A percentile compares a stretch with the other conserved stretches of the same genome.
These are phyloP conservation scores for Coemansia umbellata DNA, from an alignment of 192 early-diverging fungal genomes.

Conservation along the genomic window DNA sequence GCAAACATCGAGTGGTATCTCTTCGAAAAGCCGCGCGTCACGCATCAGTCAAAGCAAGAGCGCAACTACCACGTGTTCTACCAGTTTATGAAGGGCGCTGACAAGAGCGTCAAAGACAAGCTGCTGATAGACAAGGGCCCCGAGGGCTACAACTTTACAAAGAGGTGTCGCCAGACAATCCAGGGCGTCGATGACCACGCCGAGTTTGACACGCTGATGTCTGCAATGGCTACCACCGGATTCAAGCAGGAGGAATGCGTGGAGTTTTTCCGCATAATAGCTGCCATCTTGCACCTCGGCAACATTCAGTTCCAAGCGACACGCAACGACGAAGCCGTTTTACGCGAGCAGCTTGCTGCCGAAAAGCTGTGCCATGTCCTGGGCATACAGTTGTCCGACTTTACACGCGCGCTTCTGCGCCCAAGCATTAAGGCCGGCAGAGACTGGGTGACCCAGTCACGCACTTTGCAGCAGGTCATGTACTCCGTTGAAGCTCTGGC, in stretches of 20 bases:
- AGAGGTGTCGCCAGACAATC: constrained; percentile 80
- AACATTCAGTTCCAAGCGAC: constrained; percentile 81
- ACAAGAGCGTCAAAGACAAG: constrained; percentile 64
- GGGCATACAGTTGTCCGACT: constrained; percentile 82
- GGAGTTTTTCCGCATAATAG: constrained; percentile 78
- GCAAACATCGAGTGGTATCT: constrained; percentile 97
- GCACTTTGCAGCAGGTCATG: constrained; percentile 79
- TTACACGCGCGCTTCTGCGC: constrained; percentile 79
- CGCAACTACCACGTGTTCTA: constrained; percentile 98
- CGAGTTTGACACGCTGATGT: constrained; percentile 72
- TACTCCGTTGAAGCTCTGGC: constrained; percentile 90
- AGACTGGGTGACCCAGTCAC: constrained; percentile 92
- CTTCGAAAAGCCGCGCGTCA: constrained; percentile 95
- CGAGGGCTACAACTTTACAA: constrained; percentile 81
- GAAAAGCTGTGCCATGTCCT: constrained; percentile 94
- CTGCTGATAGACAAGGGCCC: constrained; percentile 72
- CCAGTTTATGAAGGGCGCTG: constrained; percentile 89
- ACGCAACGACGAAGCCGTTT: constrained; percentile 82
- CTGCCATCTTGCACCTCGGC: constrained; percentile 88
- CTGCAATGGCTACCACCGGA: constrained; percentile 80
- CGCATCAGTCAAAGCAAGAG: constrained; percentile 86
- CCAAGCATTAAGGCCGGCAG: constrained; percentile 93
- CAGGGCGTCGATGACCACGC: constrained; percentile 87
- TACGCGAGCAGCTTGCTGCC: constrained; percentile 66
- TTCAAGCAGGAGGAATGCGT: constrained; percentile 72